Percentiles rank a stretch among this genome's conserved stretches.
Evolutionary conservation across 2,329 filamentous ascomycete species (phyloP).

Genomic region (Colletotrichum sp.): DNA sequence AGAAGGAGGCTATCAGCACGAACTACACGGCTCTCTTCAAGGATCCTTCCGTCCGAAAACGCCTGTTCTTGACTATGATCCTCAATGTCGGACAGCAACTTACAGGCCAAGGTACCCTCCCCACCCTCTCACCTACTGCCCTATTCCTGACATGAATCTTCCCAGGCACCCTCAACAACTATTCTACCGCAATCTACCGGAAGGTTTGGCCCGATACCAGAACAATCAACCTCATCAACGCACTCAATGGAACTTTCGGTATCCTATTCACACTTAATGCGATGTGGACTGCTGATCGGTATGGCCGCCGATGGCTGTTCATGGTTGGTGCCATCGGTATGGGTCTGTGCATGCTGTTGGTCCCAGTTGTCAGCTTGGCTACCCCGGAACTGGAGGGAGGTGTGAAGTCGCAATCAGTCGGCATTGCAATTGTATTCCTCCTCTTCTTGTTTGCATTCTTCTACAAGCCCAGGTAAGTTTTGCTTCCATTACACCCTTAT

Average conservation of each 20-base stretch:
- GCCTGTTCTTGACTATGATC: constrained; percentile 67
- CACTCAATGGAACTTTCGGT: constrained; percentile 70
- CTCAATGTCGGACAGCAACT: constrained; percentile 73
- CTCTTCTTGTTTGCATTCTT: constrained; percentile 70
- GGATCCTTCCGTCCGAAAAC: constrained; percentile 70
- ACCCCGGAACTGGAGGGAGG: constrained; percentile 57
- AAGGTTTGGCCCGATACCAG: constrained; percentile 64
- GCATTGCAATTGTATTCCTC: constrained; percentile 70
- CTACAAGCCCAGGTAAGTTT: constrained; percentile 71
- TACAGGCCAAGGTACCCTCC: constrained; percentile 28
- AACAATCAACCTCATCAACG: constrained; percentile 69
- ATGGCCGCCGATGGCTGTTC: constrained; percentile 68
- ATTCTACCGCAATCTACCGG: constrained; percentile 69
- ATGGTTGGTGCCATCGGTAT: constrained; percentile 69
- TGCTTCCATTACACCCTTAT: neutral
- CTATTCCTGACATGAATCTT: neutral
- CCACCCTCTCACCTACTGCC: neutral
- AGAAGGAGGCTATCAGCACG: constrained; percentile 68
- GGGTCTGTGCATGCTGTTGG: constrained; percentile 68
- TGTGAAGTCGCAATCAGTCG: constrained; percentile 62
- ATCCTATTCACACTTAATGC: constrained; percentile 73
- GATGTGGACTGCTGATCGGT: constrained; percentile 71
- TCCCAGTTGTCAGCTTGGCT: constrained; percentile 37
- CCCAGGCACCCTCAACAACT: constrained; percentile 26
- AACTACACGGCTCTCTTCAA: constrained; percentile 72